A percentile compares a stretch with the other conserved stretches of the same genome.
phyloP scores from a whole-genome alignment of 768 basidiomycete genomes.

The Lactarius hatsudake region DNA sequence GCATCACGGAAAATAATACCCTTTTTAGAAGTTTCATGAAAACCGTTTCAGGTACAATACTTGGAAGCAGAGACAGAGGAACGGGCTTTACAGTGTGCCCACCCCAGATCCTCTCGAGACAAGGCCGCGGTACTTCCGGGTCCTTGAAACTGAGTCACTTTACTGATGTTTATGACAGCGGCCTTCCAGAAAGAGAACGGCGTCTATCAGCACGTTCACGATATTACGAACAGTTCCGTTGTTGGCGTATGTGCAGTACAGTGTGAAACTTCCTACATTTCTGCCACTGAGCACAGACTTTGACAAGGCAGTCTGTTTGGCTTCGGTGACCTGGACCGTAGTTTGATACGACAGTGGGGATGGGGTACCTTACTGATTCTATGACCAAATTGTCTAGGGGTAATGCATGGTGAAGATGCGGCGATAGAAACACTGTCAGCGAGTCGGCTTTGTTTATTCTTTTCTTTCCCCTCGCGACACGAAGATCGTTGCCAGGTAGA shows the following conservation, averaged over 20 bases:
- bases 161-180: neutral
- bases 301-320: neutral
- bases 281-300: neutral
- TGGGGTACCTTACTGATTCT: neutral
- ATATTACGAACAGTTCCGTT: neutral
- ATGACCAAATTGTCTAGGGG: neutral
- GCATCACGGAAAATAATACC: neutral
- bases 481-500: conserved; percentile 5
- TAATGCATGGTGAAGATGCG: neutral
- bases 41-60: neutral
- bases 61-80: no score
- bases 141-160: neutral
- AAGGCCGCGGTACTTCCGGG: neutral
- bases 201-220: neutral
- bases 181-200: neutral
- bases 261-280: neutral
- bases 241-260: neutral
- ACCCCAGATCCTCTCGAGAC: neutral
- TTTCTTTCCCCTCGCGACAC: neutral
- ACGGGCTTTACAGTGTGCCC: neutral
- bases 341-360: neutral
- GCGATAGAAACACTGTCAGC: neutral
- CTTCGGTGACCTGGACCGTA: neutral
- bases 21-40: neutral
- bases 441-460: no score